Evolutionary conservation across 257 asterid genomes (phyloP).

Genomic region (Hygrophila difformis): DNA sequence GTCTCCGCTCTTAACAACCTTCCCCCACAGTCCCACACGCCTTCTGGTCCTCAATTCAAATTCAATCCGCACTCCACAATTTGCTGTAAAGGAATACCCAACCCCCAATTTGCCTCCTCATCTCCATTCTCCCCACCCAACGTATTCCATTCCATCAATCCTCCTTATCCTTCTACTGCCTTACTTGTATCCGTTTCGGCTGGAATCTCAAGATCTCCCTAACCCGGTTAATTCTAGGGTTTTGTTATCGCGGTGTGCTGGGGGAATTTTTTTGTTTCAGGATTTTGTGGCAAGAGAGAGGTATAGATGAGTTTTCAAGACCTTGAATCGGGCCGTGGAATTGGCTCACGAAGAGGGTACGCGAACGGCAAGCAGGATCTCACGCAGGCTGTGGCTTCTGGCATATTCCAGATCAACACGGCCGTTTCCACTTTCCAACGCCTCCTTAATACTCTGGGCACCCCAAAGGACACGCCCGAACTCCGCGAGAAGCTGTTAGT

Average conservation of each 20-base stretch:
- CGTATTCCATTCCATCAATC: too few relatives aligned
- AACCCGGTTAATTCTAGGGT: too few relatives aligned
- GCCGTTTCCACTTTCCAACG: conserved; percentile 85
- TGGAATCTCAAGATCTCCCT: too few relatives aligned
- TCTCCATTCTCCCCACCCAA: too few relatives aligned
- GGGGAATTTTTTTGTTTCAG: background rate
- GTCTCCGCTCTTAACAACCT: background rate
- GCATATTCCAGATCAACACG: conserved; percentile 86
- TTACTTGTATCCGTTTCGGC: too few relatives aligned
- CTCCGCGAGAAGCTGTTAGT: conserved; percentile 93
- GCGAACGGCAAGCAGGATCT: conserved; percentile 72
- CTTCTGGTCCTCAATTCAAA: too few relatives aligned
- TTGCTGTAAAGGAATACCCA: background rate
- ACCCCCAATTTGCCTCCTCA: too few relatives aligned
- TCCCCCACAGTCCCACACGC: too few relatives aligned
- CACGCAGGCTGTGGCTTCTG: conserved; percentile 85
- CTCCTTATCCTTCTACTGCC: too few relatives aligned
- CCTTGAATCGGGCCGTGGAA: conserved; percentile 76
- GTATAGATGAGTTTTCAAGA: conserved; percentile 82
- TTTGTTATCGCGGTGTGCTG: too few relatives aligned
- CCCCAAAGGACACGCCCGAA: conserved; percentile 91
- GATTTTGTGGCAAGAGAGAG: background rate
- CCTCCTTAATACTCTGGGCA: conserved; percentile 86
- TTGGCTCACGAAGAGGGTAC: conserved; percentile 42
- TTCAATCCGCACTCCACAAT: background rate